Percentiles rank a stretch among this genome's conserved stretches.
phyloP scores from a whole-genome alignment of 23 red algal genomes.

The Gracilariopsis chorda region DNA sequence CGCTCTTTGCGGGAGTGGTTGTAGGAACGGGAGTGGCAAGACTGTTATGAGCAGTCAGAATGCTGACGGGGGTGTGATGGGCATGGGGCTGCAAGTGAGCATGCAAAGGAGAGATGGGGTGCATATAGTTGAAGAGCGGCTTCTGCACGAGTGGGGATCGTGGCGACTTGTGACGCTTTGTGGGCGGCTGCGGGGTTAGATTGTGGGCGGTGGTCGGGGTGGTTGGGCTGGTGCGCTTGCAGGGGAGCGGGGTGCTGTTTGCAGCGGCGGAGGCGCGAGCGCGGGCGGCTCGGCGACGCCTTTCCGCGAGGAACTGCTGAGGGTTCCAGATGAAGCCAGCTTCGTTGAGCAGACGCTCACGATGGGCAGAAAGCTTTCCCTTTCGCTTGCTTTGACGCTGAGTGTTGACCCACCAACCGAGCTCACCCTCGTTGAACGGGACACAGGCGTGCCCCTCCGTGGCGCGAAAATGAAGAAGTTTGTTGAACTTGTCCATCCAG shows the following conservation, averaged over 20 bases:
- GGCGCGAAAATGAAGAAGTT: conserved; percentile 27
- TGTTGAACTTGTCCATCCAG: conserved; percentile 59
- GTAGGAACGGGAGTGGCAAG: not conserved
- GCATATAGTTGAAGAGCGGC: not conserved
- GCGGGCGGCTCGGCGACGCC: conserved; percentile 1
- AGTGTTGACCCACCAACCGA: conserved; percentile 64
- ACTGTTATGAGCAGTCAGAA: not conserved
- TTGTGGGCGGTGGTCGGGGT: not conserved
- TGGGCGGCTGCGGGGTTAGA: not conserved
- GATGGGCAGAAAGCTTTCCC: conserved; percentile 22
- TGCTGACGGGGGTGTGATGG: not conserved
- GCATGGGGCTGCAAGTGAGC: not conserved
- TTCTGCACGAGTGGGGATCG: not conserved
- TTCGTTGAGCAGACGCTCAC: conserved; percentile 29
- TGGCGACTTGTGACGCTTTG: conserved; percentile 15
- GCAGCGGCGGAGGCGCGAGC: not conserved
- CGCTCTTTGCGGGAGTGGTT: not conserved
- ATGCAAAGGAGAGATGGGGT: not conserved
- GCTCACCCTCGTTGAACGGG: conserved; percentile 40
- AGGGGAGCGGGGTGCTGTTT: not conserved
- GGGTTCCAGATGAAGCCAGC: conserved; percentile 53
- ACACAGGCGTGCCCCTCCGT: conserved; percentile 33
- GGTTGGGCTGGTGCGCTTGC: not conserved
- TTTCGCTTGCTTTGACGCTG: conserved; percentile 56
- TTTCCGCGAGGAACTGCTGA: conserved; percentile 12